Conservation (phyloP, 2,329 filamentous ascomycete genomes). For the Decorospora gaudefroyi region DNA sequence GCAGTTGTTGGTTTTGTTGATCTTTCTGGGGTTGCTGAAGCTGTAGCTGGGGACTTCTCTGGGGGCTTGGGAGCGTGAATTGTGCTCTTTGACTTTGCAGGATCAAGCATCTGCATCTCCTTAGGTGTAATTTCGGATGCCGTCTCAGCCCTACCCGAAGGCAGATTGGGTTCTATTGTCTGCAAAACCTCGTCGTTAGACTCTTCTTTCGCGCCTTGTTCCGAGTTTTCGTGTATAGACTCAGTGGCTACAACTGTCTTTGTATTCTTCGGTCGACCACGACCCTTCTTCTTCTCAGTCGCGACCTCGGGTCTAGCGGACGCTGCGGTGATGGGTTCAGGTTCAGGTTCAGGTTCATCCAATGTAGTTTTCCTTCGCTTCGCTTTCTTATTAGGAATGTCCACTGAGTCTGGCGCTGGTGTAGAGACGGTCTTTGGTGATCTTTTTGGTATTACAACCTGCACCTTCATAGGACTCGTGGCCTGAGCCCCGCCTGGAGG, state of each 20-base stretch:
- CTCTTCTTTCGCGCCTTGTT: neutral
- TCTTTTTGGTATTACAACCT: constrained; percentile 32
- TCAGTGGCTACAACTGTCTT: constrained; percentile 7
- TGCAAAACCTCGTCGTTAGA: constrained; percentile 5
- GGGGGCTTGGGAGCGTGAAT: neutral
- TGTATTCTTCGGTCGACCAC: constrained; percentile 41
- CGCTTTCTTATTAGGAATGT: constrained; percentile 17
- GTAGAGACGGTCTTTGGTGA: constrained; percentile 5
- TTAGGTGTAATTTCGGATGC: neutral
- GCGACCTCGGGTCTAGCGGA: constrained; percentile 1
- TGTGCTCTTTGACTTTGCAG: neutral
- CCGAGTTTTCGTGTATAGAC: constrained; percentile 7
- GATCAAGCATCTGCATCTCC: neutral
- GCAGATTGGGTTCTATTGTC: constrained; percentile 5
- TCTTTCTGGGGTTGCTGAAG: constrained; percentile 23
- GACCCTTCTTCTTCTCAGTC: constrained; percentile 35
- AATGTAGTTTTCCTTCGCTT: constrained; percentile 32
- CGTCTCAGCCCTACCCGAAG: neutral
- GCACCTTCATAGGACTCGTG: constrained; percentile 26
- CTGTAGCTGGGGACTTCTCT: neutral
- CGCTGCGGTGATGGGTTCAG: neutral
- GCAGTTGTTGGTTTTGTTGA: constrained; percentile 21
- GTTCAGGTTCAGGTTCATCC: constrained; percentile 18
- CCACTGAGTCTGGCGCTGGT: constrained; percentile 1
- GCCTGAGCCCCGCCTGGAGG: neutral